These are phyloP conservation scores for Thermochaetoides thermophila DNA, from an alignment of 495 filamentous ascomycete genomes.

Conservation along the genomic window DNA sequence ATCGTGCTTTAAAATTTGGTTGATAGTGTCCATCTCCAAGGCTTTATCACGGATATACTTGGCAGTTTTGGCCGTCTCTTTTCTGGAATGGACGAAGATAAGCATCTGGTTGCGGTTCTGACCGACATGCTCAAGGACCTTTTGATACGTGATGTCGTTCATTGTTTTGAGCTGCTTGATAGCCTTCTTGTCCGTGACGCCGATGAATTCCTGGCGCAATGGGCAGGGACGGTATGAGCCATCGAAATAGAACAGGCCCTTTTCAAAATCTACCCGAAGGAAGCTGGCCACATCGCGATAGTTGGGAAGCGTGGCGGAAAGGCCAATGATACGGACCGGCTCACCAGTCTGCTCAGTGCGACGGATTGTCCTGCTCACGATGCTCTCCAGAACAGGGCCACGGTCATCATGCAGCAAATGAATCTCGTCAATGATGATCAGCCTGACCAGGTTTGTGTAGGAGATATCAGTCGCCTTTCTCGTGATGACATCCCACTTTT, in stretches of 20 bases:
- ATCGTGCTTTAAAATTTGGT: slow-evolving; percentile 86
- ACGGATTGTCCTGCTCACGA: slow-evolving; percentile 87
- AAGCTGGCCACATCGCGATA: slow-evolving; percentile 95
- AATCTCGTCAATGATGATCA: slow-evolving; percentile 96
- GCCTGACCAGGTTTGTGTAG: slow-evolving; percentile 88
- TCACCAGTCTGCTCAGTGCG: slow-evolving; percentile 88
- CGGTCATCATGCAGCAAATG: slow-evolving; percentile 95
- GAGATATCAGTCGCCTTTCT: slow-evolving; percentile 93
- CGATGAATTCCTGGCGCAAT: slow-evolving; percentile 91
- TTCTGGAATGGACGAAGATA: slow-evolving; percentile 94
- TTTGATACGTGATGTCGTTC: slow-evolving; percentile 98
- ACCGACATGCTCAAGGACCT: slow-evolving; percentile 93
- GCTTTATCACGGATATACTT: slow-evolving; percentile 94
- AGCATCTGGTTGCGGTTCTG: slow-evolving; percentile 89
- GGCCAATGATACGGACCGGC: slow-evolving; percentile 74
- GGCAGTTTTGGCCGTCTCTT: slow-evolving; percentile 95
- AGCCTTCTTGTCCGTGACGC: slow-evolving; percentile 92
- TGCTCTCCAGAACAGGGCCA: slow-evolving; percentile 91
- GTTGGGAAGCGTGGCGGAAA: slow-evolving; percentile 92
- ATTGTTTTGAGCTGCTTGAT: slow-evolving; percentile 99
- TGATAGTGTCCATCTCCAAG: slow-evolving; percentile 87
- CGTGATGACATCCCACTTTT: slow-evolving; percentile 99
- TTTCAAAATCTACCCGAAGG: slow-evolving; percentile 73
- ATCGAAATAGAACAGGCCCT: slow-evolving; percentile 92
- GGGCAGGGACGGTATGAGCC: slow-evolving; percentile 88